Conservation (phyloP, 805 yeast species). For the Crinitomyces ghanaensis region DNA sequence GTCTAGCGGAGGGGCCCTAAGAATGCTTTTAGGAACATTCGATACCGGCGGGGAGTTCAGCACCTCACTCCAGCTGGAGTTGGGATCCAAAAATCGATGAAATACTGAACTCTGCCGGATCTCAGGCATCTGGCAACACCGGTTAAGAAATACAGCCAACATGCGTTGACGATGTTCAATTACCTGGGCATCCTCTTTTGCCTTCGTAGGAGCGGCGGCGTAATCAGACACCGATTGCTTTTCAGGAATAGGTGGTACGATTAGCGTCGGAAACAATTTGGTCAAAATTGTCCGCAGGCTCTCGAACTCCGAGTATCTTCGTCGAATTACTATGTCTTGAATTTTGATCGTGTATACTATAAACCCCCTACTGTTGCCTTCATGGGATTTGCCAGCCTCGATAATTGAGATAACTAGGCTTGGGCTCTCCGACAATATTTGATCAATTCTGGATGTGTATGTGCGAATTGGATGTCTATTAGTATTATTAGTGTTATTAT, state of each 20-base stretch:
- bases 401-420: slow-evolving; percentile 37
- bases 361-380: slow-evolving; percentile 64
- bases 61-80: slow-evolving; percentile 73
- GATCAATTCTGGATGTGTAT: slow-evolving; percentile 24
- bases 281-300: slow-evolving; percentile 60
- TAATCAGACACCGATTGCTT: slow-evolving; percentile 52
- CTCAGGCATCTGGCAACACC: slow-evolving; percentile 50
- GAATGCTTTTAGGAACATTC: slow-evolving; percentile 38
- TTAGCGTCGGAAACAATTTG: slow-evolving; percentile 63
- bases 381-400: slow-evolving; percentile 81
- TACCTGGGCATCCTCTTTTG: slow-evolving; percentile 31
- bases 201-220: slow-evolving; percentile 34
- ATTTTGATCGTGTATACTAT: slow-evolving; percentile 71
- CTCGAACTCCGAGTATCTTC: slow-evolving; percentile 91
- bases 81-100: slow-evolving; percentile 73
- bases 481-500: background rate
- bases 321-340: slow-evolving; percentile 51
- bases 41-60: slow-evolving; percentile 44
- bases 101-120: slow-evolving; percentile 53
- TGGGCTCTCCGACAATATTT: slow-evolving; percentile 22
- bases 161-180: slow-evolving; percentile 65
- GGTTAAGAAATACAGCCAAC: slow-evolving; percentile 64
- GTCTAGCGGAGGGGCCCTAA: slow-evolving; percentile 50
- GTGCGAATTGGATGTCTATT: slow-evolving; percentile 5
- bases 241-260: slow-evolving; percentile 91